A percentile compares a stretch with the other conserved stretches of the same genome.
phyloP scores from a whole-genome alignment of 2,329 filamentous ascomycete genomes.

The Grosmannia serpens region DNA sequence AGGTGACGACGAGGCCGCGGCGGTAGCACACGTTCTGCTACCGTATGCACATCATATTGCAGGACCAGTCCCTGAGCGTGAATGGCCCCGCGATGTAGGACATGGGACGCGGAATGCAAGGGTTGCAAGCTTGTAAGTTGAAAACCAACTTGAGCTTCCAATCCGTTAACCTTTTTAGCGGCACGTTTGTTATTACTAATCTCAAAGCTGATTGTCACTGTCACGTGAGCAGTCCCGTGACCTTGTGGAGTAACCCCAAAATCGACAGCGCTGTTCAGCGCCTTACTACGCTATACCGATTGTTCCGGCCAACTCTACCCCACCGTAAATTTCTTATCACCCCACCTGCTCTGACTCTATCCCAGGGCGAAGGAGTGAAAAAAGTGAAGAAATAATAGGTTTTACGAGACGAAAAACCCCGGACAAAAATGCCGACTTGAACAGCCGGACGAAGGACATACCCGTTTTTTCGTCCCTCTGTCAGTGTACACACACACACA shows the following conservation, averaged over 20 bases:
- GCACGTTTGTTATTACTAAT: too few species aligned
- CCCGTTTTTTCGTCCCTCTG: neutral
- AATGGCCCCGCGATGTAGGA: neutral
- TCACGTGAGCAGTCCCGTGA: too few species aligned
- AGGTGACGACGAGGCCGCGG: neutral
- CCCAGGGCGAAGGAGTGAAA: neutral
- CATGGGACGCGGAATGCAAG: neutral
- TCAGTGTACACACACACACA: neutral
- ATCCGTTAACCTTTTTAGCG: too few species aligned
- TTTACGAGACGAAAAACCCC: neutral
- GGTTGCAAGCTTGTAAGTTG: neutral
- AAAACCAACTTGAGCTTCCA: neutral
- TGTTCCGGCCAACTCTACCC: neutral
- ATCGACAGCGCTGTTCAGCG: neutral
- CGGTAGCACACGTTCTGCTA: neutral
- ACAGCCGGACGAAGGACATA: neutral
- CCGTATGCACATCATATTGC: neutral
- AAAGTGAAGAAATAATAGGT: neutral
- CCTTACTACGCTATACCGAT: too few species aligned
- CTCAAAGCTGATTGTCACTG: too few species aligned
- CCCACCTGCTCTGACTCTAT: slow-evolving; percentile 5
- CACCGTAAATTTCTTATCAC: slow-evolving; percentile 10
- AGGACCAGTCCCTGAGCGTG: neutral
- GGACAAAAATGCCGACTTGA: slow-evolving; percentile 3
- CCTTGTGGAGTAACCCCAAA: neutral